Base-by-base conservation (phyloP, 306 rosid species). In the Arachis stenosperma region DNA sequence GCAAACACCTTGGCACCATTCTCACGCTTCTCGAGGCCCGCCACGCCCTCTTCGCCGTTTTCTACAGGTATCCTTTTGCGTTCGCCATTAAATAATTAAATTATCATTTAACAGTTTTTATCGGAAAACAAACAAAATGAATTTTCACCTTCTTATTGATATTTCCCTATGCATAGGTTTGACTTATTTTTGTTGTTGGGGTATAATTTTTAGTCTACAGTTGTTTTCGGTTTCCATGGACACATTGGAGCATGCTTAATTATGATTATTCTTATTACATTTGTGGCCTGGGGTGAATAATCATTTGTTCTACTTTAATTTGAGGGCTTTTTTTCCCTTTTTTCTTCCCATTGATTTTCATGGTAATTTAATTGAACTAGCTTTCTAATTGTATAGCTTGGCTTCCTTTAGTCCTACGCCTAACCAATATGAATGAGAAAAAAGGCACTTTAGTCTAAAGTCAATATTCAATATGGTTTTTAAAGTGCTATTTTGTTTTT, bases 1-100 rank as follows among this genome's bases (percentile, higher is more conserved):
- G 48, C 98, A 90, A 66, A 93, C 98, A 41, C 98, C 98, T 2
- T 93, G 97, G 97, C 97, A 93, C 84, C 98, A 93, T 65, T 90
- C 98, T 46, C 98, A 93, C 63, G 98, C 98, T 62, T 90, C 98
- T 57, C 87, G 98, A 0, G 98, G 98, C 44, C 97, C 98, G 6
- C 98, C 97, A 37, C 85, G 97, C 10, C 98, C 97, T 46, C 90
- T 93, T 12, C 40, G 98, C 22, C 96, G 98, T 13, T 88, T 90
- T 70, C 67, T 93, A 44, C 98, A 90, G 97, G 98, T 90, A 68
- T 44, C 12, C 1, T 5, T 9, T 47, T 22, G 27, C 27, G 27
- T 1, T 22, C 1, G 27, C 27, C 27, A 33, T 33, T 33, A 33
- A 4, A 33, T 33, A 33, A 33, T 2, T 33, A 33, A 33, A 33